A percentile compares a stretch with the other conserved stretches of the same genome.
Evolutionary conservation across 768 basidiomycete species (phyloP).

Genomic region (Termitomyces eurrhizus): DNA sequence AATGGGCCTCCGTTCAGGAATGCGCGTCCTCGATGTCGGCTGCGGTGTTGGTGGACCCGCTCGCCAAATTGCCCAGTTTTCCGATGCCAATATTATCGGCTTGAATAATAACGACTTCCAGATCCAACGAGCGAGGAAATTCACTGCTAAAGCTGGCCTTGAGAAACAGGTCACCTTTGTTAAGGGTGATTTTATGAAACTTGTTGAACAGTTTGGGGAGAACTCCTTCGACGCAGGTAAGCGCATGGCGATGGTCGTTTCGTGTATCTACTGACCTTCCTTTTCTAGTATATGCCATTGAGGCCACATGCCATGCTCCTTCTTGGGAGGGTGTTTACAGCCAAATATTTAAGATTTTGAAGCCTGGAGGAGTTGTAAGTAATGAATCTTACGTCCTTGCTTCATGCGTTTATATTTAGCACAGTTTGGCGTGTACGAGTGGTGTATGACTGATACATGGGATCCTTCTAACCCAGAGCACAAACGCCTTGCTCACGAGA

Average conservation of each 20-base stretch:
- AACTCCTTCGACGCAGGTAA: conserved; percentile 91
- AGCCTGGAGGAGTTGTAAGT: conserved; percentile 92
- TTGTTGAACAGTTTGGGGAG: conserved; percentile 87
- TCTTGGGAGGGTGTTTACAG: conserved; percentile 94
- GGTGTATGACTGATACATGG: conserved; percentile 97
- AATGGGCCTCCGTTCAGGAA: conserved; percentile 81
- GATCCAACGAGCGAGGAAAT: conserved; percentile 77
- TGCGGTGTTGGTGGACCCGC: conserved; percentile 99
- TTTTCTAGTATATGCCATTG: conserved; percentile 86
- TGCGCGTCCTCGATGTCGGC: conserved; percentile 97
- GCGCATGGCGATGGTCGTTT: conserved; percentile 18
- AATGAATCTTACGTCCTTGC: background rate
- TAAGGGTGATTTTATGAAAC: conserved; percentile 96
- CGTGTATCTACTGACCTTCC: conserved; percentile 2
- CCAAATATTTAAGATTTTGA: conserved; percentile 89
- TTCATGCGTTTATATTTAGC: conserved; percentile 3
- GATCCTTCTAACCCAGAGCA: conserved; percentile 82
- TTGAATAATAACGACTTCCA: conserved; percentile 98
- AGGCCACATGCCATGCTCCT: conserved; percentile 96
- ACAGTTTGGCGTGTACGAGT: conserved; percentile 97
- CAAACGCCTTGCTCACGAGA: conserved; percentile 86
- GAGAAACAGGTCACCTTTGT: conserved; percentile 76
- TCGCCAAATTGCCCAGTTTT: conserved; percentile 88
- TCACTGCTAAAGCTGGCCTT: conserved; percentile 75
- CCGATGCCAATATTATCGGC: conserved; percentile 80